Conservation (phyloP, 768 basidiomycete species). For the Hygrocybe coccinea region DNA sequence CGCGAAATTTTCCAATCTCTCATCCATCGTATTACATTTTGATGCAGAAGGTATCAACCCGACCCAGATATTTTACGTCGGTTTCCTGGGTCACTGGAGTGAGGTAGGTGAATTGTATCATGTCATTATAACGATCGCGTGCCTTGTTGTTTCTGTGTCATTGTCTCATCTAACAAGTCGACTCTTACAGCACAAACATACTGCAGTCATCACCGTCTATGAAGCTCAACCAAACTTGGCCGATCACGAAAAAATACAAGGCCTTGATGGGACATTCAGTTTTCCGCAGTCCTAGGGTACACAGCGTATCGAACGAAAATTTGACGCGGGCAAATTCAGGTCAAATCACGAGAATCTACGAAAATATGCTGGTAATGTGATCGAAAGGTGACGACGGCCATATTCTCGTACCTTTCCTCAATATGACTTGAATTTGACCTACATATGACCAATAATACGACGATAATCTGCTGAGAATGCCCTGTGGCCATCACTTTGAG, state of each 20-base stretch:
- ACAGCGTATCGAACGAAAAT: neutral
- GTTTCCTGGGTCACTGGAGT: slow-evolving; percentile 78
- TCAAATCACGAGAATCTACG: too few relatives aligned
- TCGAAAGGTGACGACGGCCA: too few relatives aligned
- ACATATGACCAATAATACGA: too few relatives aligned
- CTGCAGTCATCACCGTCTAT: slow-evolving; percentile 81
- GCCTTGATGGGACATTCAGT: slow-evolving; percentile 59
- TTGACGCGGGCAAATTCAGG: too few relatives aligned
- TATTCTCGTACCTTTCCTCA: too few relatives aligned
- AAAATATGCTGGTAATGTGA: too few relatives aligned
- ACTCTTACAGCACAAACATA: slow-evolving; percentile 56
- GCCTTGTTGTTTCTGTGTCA: neutral
- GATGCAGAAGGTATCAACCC: slow-evolving; percentile 76
- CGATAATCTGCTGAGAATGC: too few relatives aligned
- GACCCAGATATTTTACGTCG: slow-evolving; percentile 75
- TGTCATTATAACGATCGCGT: neutral
- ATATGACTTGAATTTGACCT: too few relatives aligned
- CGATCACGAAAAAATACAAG: slow-evolving; percentile 83
- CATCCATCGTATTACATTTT: slow-evolving; percentile 78
- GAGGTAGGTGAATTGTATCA: slow-evolving; percentile 44
- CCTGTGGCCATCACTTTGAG: too few relatives aligned
- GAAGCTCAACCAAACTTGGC: slow-evolving; percentile 83
- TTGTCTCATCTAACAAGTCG: neutral
- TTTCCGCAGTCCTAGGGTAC: slow-evolving; percentile 35
- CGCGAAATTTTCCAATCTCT: slow-evolving; percentile 80